A percentile compares a stretch with the other conserved stretches of the same genome.
Evolutionary conservation across 2,329 filamentous ascomycete species (phyloP).

Genomic region (Neoscytalidium dimidiatum): DNA sequence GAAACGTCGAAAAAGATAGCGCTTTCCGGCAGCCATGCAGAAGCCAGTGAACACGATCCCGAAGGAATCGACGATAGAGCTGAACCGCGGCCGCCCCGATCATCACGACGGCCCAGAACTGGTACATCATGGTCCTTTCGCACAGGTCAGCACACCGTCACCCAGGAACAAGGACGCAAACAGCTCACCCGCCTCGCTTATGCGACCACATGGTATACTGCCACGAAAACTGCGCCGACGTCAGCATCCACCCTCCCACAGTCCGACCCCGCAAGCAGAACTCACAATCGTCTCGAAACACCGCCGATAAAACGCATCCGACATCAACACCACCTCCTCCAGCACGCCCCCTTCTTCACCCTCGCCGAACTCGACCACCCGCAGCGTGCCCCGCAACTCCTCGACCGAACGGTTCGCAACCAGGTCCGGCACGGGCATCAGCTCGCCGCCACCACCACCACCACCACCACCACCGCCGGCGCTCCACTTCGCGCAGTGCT

Average conservation of each 20-base stretch:
- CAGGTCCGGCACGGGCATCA: neutral
- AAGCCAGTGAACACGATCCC: neutral
- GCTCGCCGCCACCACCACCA: neutral
- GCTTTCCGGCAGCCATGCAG: neutral
- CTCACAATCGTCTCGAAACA: slow-evolving; percentile 10
- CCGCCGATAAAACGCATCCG: neutral
- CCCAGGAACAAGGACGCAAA: neutral
- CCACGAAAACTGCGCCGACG: neutral
- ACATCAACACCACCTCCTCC: neutral
- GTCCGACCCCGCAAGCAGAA: neutral
- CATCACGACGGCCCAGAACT: neutral
- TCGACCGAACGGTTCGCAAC: neutral
- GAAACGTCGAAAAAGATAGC: neutral
- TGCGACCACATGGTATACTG: slow-evolving; percentile 8
- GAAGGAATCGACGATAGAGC: neutral
- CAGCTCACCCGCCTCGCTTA: neutral
- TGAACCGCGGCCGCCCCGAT: neutral
- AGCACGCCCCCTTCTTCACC: neutral
- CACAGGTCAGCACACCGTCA: neutral
- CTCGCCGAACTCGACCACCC: neutral
- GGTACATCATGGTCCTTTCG: neutral
- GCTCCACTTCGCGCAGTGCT: slow-evolving; percentile 1
- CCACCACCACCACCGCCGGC: no score
- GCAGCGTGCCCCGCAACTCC: neutral
- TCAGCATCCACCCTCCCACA: neutral